Evolutionary conservation across 306 rosid genomes (phyloP).

Genomic region (Inga oerstediana): DNA sequence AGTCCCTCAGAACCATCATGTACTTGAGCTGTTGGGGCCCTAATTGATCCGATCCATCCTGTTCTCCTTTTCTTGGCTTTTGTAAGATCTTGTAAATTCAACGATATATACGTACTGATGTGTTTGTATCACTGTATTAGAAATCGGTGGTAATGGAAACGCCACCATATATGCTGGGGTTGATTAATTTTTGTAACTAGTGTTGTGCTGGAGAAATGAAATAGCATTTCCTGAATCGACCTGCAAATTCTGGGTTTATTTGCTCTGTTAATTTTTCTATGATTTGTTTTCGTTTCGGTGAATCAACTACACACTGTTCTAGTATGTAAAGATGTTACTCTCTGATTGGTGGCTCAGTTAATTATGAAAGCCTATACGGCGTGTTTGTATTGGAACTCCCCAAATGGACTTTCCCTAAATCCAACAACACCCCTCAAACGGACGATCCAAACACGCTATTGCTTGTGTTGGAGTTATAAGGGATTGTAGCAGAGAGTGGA

Average conservation of each 20-base stretch:
- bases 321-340: too few species aligned
- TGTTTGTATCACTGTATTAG: not conserved
- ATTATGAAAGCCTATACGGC: too few species aligned
- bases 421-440: too few species aligned
- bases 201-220: not conserved
- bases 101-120: not conserved
- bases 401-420: too few species aligned
- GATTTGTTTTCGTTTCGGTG: not conserved
- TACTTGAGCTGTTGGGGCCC: slow-evolving; percentile 90
- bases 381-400: not conserved
- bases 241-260: not conserved
- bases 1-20: slow-evolving; percentile 75
- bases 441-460: too few species aligned
- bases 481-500: too few species aligned
- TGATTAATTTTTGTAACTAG: not conserved
- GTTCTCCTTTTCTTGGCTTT: not conserved
- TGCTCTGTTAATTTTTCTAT: not conserved
- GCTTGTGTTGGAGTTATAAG: too few species aligned
- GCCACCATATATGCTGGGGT: not conserved
- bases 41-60: slow-evolving; percentile 17
- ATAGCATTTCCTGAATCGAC: not conserved
- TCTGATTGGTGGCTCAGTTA: not conserved
- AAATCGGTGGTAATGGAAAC: not conserved
- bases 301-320: too few species aligned
- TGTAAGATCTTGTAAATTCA: not conserved